Base-by-base conservation (phyloP, 805 yeast genomes). In the Candida oleophila region DNA sequence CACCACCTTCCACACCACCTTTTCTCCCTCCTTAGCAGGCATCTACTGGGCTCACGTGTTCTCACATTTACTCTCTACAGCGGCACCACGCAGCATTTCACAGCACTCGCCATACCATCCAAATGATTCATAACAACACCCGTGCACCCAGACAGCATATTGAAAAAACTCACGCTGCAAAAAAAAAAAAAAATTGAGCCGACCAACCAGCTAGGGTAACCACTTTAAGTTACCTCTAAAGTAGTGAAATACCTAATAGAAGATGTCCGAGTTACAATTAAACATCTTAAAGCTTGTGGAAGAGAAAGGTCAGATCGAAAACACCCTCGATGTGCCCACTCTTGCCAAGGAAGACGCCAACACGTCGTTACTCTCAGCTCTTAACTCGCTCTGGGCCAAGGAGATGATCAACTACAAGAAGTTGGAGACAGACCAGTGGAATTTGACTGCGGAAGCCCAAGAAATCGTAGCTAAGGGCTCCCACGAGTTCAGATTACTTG, bases 351-450 rank as follows among this genome's bases (percentile, higher is more conserved):
- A 78, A 40, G 83, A 80, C 46, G 77, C 92, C 38, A 81, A 80
- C 64, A 73, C 79, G 14, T 21, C 43, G 15, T 74, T 89, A 44
- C 87, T 86, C 56, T 78, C 96, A n/a, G 92, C 92, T 22, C 80
- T 94, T 59, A 85, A 85, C 61, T 91, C 97, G 19, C 76, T 94
- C 47, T 79, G 84, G 62, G 91, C 97, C 50, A 86, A 87, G 65
- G 77, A 80, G 47, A 91, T 92, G 88, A 78, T 94, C 56, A 69
- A 69, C 39, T 91, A 82, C 73, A 74, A 79, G 55, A 80, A 87
- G 50, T 74, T 81, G 45, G 98, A 92, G 65, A 73, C 76, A 45
- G 95, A 91, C 54, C 65, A 73, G 53, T 92, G 91, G 85, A 68
- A 75, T 22, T 78, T 90, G 52, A 85, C 95, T 11, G 69, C 67